These are phyloP conservation scores for Penicillium sp. DNA, from an alignment of 2,329 filamentous ascomycete species.

Conservation along the genomic window DNA sequence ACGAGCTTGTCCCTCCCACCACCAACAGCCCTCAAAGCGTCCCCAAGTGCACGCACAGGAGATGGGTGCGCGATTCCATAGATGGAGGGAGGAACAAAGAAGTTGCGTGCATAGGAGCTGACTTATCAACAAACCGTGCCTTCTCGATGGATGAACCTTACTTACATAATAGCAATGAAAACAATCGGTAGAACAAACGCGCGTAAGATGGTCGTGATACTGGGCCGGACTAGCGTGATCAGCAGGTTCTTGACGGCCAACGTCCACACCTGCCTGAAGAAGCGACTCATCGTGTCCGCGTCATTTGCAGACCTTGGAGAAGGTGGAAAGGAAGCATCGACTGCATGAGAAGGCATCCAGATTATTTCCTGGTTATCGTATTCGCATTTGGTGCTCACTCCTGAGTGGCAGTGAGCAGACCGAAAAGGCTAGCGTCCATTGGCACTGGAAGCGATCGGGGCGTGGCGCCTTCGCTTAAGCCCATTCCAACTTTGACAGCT, in stretches of 20 bases:
- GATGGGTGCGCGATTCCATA: constrained; percentile 70
- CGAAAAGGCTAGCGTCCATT: neutral
- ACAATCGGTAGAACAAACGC: constrained; percentile 60
- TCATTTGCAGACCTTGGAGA: neutral
- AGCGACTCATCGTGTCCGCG: constrained; percentile 13
- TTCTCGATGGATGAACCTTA: neutral
- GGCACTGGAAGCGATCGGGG: no score
- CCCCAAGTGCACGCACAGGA: constrained; percentile 64
- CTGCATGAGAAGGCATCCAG: neutral
- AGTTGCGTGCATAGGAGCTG: constrained; percentile 71
- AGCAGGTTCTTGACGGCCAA: constrained; percentile 60
- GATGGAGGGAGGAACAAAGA: constrained; percentile 75
- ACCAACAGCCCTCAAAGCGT: constrained; percentile 62
- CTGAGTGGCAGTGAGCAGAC: neutral
- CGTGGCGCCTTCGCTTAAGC: no score
- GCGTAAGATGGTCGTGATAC: constrained; percentile 56
- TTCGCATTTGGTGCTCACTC: no score
- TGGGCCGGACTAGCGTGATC: constrained; percentile 56
- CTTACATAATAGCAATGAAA: constrained; percentile 51
- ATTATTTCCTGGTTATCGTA: neutral
- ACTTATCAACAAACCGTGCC: neutral
- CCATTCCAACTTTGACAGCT: no score
- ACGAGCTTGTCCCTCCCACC: constrained; percentile 68
- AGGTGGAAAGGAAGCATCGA: neutral
- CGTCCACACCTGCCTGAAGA: constrained; percentile 57